phyloP scores from a whole-genome alignment of 352 stramenopile species.

The Phytophthora pluvialis region DNA sequence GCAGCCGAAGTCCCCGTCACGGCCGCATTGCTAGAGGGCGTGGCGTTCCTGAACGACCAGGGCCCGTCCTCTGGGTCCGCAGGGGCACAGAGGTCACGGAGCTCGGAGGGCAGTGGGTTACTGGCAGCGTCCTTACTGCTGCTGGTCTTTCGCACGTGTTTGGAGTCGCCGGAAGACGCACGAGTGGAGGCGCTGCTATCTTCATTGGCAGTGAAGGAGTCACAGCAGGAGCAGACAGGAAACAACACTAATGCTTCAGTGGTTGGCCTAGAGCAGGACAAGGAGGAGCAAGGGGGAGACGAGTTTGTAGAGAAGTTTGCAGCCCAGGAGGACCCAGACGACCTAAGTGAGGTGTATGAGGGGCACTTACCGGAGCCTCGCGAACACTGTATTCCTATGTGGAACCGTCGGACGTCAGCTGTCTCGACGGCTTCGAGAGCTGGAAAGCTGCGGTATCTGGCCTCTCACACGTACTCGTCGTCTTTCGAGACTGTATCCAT shows the following conservation, averaged over 20 bases:
- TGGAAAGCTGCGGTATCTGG: conserved; percentile 47
- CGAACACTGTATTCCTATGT: not conserved
- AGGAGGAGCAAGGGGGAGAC: conserved; percentile 6
- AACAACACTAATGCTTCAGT: not conserved
- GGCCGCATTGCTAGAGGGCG: conserved; percentile 44
- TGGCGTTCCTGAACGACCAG: conserved; percentile 57
- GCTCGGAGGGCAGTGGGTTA: conserved; percentile 45
- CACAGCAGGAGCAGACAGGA: conserved; percentile 5
- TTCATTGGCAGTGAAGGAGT: conserved; percentile 5
- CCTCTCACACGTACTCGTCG: conserved; percentile 52
- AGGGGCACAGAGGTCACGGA: conserved; percentile 20
- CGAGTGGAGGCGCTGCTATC: conserved; percentile 37
- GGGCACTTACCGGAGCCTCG: conserved; percentile 32
- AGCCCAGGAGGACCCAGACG: conserved; percentile 61
- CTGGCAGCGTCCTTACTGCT: conserved; percentile 55
- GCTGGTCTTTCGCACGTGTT: conserved; percentile 38
- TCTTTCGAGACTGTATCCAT: conserved; percentile 52
- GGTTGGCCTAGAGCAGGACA: not conserved
- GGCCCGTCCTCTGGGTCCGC: not conserved
- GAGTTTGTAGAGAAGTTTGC: conserved; percentile 49
- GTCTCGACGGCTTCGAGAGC: conserved; percentile 1
- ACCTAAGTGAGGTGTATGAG: conserved; percentile 69
- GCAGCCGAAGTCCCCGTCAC: conserved; percentile 39
- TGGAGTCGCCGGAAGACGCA: conserved; percentile 32
- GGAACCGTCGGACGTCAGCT: conserved; percentile 6